These are phyloP conservation scores for Podospora pseudopauciseta DNA, from an alignment of 495 filamentous ascomycete species.

Conservation along the genomic window DNA sequence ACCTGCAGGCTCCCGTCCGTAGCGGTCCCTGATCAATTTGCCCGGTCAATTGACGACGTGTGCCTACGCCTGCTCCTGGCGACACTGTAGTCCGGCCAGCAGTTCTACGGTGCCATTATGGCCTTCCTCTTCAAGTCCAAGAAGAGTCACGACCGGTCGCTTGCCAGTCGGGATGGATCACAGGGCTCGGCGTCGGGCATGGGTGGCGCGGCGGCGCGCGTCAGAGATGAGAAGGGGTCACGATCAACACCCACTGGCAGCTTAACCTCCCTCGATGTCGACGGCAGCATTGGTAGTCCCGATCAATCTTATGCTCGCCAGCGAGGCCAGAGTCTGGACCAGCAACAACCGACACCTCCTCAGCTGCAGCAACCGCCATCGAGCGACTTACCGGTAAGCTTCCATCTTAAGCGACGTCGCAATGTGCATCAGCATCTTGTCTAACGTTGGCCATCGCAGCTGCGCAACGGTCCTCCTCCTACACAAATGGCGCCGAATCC, in stretches of 20 bases:
- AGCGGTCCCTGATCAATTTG: not conserved
- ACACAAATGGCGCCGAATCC: constrained; percentile 33
- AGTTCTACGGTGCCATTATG: constrained; percentile 44
- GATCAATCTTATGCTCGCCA: constrained; percentile 42
- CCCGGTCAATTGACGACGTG: not conserved
- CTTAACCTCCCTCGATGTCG: constrained; percentile 49
- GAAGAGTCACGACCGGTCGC: constrained; percentile 54
- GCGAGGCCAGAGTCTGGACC: constrained; percentile 38
- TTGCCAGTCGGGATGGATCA: constrained; percentile 45
- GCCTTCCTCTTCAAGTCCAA: constrained; percentile 72
- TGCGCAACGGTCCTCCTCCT: constrained; percentile 41
- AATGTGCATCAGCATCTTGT: not conserved
- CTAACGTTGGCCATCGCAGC: constrained; percentile 30
- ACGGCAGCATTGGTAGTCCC: constrained; percentile 47
- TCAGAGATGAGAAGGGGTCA: constrained; percentile 48
- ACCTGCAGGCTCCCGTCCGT: constrained; percentile 16
- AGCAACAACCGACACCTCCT: constrained; percentile 22
- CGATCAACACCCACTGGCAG: constrained; percentile 54
- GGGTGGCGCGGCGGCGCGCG: constrained; percentile 39
- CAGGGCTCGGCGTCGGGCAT: constrained; percentile 34
- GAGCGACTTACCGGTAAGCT: constrained; percentile 49
- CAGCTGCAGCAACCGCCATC: constrained; percentile 27
- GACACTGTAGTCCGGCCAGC: constrained; percentile 11
- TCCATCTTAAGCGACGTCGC: constrained; percentile 2
- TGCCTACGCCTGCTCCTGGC: constrained; percentile 4